Evolutionary conservation across 768 basidiomycete species (phyloP), one percentile per base, ranked within the genome.

Genomic region (Tylopilus sp.): DNA sequence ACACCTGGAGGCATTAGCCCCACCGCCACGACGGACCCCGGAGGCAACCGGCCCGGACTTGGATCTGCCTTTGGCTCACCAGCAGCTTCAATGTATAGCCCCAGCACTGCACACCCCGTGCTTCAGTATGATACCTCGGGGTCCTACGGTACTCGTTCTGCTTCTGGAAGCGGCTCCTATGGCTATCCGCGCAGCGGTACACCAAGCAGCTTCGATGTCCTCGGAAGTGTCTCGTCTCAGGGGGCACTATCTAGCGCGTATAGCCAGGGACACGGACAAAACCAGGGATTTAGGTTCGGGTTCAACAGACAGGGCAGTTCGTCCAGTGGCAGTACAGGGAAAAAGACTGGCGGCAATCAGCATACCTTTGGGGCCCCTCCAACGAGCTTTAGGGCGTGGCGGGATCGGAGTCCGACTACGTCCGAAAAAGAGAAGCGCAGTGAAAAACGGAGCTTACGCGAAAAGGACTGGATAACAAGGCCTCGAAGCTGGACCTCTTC

Each of bases 51-150:
- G 21, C 31, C 44, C 2, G 51, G 58, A 13, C 53, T 71, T 19
- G 69, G 68, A 17, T 69, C 68, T 36, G 69, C 67, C 13, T 69
- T 71, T 33, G 61, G 69, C 21, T 69, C 69, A 12, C 53, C 63
- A 5, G 50, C 53, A 19, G 41, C 47, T 19, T 69, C 69, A 16
- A 38, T 56, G 45, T 45, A 55, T 31, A 57, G 63, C 24, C 64
- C 63, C 17, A 57, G 58, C 16, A 55, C 54, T 16, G 24, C 42
- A 13, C 33, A 55, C 6, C 46, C 55, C 6, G 10, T 34, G 8
- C 30, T 58, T 13, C 62, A 55, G 17, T 33, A 52, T 4, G 60
- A 67, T 29, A 30, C 61, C 1, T 57, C 61, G 2, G 66, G 58
- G 9, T 65, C 65, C 4, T 54, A 56, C 22, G 63, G 49, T 38